Percentiles rank a stretch among this genome's conserved stretches.
Conservation (phyloP, 176 grass and related monocot genomes). For the Otatea glauca region DNA sequence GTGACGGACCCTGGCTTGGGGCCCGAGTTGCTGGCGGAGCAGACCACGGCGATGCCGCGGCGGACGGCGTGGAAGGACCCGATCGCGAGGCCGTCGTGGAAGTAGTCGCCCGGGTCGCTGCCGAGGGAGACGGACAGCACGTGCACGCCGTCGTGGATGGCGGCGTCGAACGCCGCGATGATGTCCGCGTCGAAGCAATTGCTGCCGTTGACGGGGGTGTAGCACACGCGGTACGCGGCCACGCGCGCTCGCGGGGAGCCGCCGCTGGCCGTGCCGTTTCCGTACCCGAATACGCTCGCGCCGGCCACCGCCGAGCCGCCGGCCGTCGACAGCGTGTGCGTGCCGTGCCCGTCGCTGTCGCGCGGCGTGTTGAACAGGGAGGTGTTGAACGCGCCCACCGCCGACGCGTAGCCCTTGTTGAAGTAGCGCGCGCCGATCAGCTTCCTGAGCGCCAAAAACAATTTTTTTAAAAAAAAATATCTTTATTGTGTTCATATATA, state of each 20-base stretch:
- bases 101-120: conserved; percentile 39
- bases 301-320: conserved; percentile 50
- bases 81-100: conserved; percentile 58
- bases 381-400: conserved; percentile 9
- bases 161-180: conserved; percentile 69
- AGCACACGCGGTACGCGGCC: conserved; percentile 78
- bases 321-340: conserved; percentile 81
- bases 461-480: background rate
- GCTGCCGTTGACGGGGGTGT: conserved; percentile 49
- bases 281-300: conserved; percentile 57
- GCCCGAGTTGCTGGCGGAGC: conserved; percentile 78
- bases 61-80: conserved; percentile 76
- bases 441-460: conserved; percentile 53
- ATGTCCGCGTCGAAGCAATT: conserved; percentile 80
- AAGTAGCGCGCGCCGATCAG: conserved; percentile 80
- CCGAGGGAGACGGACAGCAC: conserved; percentile 72
- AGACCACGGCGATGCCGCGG: conserved; percentile 61
- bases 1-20: conserved; percentile 46
- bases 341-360: conserved; percentile 66
- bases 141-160: conserved; percentile 72
- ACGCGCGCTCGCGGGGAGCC: conserved; percentile 63
- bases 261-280: conserved; percentile 63
- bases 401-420: conserved; percentile 69
- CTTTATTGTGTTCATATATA: background rate
- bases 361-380: conserved; percentile 58